Evolutionary conservation across 202 grass and related monocot species (phyloP).

Genomic region (Saccharum hybrid): DNA sequence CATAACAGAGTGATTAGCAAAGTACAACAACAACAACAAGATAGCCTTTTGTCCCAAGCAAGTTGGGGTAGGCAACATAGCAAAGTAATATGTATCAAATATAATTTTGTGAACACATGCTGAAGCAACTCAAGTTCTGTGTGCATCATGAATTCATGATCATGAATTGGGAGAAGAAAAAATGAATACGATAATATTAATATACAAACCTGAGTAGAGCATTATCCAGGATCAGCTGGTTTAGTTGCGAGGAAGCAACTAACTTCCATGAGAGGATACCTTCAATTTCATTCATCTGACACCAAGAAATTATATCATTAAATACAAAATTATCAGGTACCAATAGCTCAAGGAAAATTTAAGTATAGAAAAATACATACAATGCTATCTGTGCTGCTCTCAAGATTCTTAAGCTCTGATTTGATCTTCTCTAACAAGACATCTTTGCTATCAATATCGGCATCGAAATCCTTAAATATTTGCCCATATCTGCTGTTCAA

Average conservation of each 20-base stretch:
- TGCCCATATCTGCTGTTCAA: conserved; percentile 88
- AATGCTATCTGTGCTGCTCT: conserved; percentile 71
- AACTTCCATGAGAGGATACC: conserved; percentile 73
- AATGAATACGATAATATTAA: neutral
- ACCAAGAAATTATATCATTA: conserved; percentile 45
- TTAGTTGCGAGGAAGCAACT: conserved; percentile 72
- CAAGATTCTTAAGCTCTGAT: conserved; percentile 71
- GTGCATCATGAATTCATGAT: neutral
- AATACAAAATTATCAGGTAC: conserved; percentile 11
- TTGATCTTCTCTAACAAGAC: conserved; percentile 69
- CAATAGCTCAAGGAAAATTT: conserved; percentile 26
- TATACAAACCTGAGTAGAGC: conserved; percentile 63
- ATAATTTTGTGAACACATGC: neutral
- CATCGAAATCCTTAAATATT: conserved; percentile 95
- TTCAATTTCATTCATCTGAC: conserved; percentile 72
- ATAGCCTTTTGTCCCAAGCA: no score
- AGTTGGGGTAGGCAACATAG: no score
- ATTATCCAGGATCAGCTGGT: conserved; percentile 65
- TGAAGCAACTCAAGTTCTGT: neutral
- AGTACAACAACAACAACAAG: no score
- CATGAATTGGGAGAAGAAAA: neutral
- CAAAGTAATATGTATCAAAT: neutral
- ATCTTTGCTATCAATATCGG: conserved; percentile 82
- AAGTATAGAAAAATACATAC: conserved; percentile 57
- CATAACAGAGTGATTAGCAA: conserved; percentile 17